phyloP scores from a whole-genome alignment of 2,329 filamentous ascomycete genomes.

The Neurospora sp. region DNA sequence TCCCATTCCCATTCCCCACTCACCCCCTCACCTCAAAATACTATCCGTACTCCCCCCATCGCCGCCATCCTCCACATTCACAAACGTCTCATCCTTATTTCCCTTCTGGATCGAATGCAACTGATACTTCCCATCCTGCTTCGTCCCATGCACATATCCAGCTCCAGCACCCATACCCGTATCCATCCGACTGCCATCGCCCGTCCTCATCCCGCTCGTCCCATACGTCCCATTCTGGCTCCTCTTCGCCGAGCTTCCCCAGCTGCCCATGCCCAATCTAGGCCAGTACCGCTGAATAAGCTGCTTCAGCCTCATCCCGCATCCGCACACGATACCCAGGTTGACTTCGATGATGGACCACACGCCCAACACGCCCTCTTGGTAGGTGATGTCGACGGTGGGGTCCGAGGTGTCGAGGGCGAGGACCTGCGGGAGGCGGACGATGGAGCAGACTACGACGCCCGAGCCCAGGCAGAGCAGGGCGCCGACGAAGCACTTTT shows the following conservation, averaged over 20 bases:
- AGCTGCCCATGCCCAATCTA: conserved; percentile 6
- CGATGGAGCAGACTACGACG: conserved; percentile 19
- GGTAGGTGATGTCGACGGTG: conserved; percentile 17
- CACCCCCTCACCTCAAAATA: too few relatives aligned
- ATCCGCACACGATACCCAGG: conserved; percentile 21
- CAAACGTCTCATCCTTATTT: neutral
- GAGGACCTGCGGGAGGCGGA: conserved; percentile 18
- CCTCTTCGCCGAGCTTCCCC: neutral
- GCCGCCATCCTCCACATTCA: too few relatives aligned
- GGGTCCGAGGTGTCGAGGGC: conserved; percentile 21
- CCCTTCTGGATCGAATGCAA: conserved; percentile 10
- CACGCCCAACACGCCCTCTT: conserved; percentile 16
- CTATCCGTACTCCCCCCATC: too few relatives aligned
- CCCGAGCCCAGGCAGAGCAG: conserved; percentile 35
- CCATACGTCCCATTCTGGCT: neutral
- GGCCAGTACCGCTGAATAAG: conserved; percentile 16
- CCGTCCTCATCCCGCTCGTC: neutral
- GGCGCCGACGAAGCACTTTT: conserved; percentile 31
- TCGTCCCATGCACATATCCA: neutral
- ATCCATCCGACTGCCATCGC: neutral
- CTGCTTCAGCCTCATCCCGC: conserved; percentile 17
- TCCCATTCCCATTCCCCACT: too few relatives aligned
- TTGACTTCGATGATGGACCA: conserved; percentile 28
- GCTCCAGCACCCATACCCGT: neutral
- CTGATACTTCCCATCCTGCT: conserved; percentile 9